Evolutionary conservation across 2,329 filamentous ascomycete species (phyloP).

Genomic region (Talaromyces rugulosus): DNA sequence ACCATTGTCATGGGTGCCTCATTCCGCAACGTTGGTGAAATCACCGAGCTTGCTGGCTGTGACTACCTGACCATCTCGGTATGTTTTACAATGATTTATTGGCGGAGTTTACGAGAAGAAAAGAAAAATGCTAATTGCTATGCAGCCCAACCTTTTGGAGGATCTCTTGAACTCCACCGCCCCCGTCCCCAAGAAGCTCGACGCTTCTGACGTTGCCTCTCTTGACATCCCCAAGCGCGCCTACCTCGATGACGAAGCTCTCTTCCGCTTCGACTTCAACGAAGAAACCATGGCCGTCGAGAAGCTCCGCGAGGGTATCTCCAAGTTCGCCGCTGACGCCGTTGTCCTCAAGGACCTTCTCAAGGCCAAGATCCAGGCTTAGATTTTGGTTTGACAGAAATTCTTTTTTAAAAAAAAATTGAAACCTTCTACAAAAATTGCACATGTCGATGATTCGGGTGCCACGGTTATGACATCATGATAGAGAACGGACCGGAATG

Average conservation of each 20-base stretch:
- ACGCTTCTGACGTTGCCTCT: constrained; percentile 59
- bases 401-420: background rate
- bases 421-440: background rate
- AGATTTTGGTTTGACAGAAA: constrained; percentile 14
- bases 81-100: constrained; percentile 37
- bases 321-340: constrained; percentile 96
- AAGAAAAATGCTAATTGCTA: constrained; percentile 17
- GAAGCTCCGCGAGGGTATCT: constrained; percentile 99
- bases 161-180: constrained; percentile 81
- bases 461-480: constrained; percentile 1
- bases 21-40: constrained; percentile 94
- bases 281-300: constrained; percentile 99
- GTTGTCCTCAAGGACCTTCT: constrained; percentile 90
- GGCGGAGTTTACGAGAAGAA: background rate
- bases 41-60: constrained; percentile 95
- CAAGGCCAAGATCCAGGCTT: constrained; percentile 70
- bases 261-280: constrained; percentile 99
- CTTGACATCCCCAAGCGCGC: constrained; percentile 81
- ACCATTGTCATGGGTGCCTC: constrained; percentile 99
- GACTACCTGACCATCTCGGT: constrained; percentile 98
- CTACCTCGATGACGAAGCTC: constrained; percentile 84
- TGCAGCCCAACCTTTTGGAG: constrained; percentile 84
- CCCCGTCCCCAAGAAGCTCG: constrained; percentile 87
- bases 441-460: background rate
- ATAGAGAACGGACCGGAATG: constrained; percentile 3